Percentiles rank a stretch among this genome's conserved stretches.
Conservation (phyloP, 495 filamentous ascomycete species). For the Hypoxylon lenormandii region DNA sequence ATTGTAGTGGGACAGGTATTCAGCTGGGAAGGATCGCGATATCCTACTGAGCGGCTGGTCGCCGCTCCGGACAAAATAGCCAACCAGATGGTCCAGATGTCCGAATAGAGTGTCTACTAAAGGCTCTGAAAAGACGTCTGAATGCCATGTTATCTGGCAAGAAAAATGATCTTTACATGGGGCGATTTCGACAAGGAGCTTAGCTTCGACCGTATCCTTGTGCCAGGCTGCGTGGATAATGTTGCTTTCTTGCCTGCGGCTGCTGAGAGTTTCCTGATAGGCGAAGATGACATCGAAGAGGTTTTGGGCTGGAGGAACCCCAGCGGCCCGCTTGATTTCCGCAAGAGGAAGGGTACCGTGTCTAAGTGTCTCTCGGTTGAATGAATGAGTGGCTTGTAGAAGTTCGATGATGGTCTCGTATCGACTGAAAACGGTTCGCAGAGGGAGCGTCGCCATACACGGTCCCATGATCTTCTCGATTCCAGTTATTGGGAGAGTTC, state of each 20-base stretch:
- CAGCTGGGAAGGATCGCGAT: slow-evolving; percentile 48
- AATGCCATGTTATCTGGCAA: slow-evolving; percentile 66
- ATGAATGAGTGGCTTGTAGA: slow-evolving; percentile 68
- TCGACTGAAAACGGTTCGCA: slow-evolving; percentile 66
- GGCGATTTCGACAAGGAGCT: slow-evolving; percentile 76
- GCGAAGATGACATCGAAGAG: slow-evolving; percentile 79
- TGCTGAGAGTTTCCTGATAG: slow-evolving; percentile 77
- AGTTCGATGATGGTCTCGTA: slow-evolving; percentile 67
- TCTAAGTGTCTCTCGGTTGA: slow-evolving; percentile 70
- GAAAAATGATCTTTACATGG: slow-evolving; percentile 67
- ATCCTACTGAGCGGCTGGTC: slow-evolving; percentile 49
- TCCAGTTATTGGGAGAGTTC: slow-evolving; percentile 71
- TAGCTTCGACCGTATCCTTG: slow-evolving; percentile 77
- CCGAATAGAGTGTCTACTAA: slow-evolving; percentile 62
- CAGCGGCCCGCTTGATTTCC: slow-evolving; percentile 72
- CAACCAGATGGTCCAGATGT: slow-evolving; percentile 53
- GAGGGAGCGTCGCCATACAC: slow-evolving; percentile 75
- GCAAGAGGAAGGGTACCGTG: slow-evolving; percentile 70
- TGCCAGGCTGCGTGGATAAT: slow-evolving; percentile 64
- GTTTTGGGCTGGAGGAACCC: slow-evolving; percentile 58
- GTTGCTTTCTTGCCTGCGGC: slow-evolving; percentile 42
- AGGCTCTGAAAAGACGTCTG: slow-evolving; percentile 56
- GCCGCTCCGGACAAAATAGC: slow-evolving; percentile 56
- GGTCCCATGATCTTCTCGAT: slow-evolving; percentile 80
- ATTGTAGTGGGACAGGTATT: slow-evolving; percentile 69